Conservation (phyloP, 257 asterid genomes). For the Solanum lignicaule region DNA sequence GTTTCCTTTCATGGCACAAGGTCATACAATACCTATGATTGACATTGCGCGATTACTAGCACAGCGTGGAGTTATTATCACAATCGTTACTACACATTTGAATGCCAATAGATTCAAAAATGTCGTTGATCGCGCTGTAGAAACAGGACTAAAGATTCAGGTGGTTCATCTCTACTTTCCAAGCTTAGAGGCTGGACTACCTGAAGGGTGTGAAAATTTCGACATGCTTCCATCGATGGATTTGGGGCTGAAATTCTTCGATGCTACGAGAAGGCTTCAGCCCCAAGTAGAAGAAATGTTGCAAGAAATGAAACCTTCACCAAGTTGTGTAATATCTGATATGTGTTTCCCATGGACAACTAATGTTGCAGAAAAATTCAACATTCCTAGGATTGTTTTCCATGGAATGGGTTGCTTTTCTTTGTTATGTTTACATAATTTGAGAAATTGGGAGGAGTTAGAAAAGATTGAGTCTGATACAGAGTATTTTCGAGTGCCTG, state of each 20-base stretch:
- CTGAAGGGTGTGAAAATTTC: constrained; percentile 16
- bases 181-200: constrained; percentile 13
- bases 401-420: constrained; percentile 16
- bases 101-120: constrained; percentile 8
- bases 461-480: background rate
- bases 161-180: constrained; percentile 10
- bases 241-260: constrained; percentile 3
- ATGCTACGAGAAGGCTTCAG: constrained; percentile 1
- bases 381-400: constrained; percentile 14
- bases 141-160: constrained; percentile 5
- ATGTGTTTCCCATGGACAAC: constrained; percentile 22
- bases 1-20: constrained; percentile 22
- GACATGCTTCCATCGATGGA: constrained; percentile 16
- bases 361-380: constrained; percentile 1
- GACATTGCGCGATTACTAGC: constrained; percentile 9
- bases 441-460: background rate
- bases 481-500: constrained; percentile 10
- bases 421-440: constrained; percentile 7
- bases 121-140: background rate
- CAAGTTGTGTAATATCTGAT: constrained; percentile 16
- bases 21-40: constrained; percentile 16
- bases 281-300: constrained; percentile 7
- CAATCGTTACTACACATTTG: constrained; percentile 10
- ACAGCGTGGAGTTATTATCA: background rate
- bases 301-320: constrained; percentile 4